phyloP scores from a whole-genome alignment of 1,284 basidiomycete genomes.

The Ceratobasidium sp. region DNA sequence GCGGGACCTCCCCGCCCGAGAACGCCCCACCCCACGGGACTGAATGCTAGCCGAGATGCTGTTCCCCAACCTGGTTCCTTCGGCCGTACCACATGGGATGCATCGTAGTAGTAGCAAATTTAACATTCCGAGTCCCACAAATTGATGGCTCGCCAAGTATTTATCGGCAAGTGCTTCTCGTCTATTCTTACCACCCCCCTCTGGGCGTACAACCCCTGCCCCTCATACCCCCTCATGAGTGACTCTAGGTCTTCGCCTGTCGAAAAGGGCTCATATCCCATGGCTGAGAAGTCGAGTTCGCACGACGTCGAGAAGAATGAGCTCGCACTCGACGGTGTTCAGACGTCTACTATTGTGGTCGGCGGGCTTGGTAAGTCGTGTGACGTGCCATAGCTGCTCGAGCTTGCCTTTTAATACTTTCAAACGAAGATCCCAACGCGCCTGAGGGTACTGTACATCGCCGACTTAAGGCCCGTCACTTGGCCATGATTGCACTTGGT shows the following conservation, averaged over 20 bases:
- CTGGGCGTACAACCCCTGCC: neutral
- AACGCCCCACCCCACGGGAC: conserved; percentile 2
- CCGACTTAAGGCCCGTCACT: conserved; percentile 46
- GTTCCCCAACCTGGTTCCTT: neutral
- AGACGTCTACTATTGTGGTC: conserved; percentile 25
- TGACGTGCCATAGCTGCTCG: neutral
- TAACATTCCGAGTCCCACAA: conserved; percentile 3
- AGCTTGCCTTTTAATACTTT: neutral
- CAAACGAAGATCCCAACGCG: conserved; percentile 4
- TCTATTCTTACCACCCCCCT: conserved; percentile 20
- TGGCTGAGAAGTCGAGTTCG: conserved; percentile 10
- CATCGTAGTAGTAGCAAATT: conserved; percentile 24
- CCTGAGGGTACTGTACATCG: conserved; percentile 23
- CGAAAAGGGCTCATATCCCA: neutral
- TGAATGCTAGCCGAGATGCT: conserved; percentile 18
- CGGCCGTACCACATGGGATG: conserved; percentile 21
- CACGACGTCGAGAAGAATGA: conserved; percentile 28
- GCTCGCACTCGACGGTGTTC: conserved; percentile 12
- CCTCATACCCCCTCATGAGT: conserved; percentile 5
- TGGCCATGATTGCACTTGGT: conserved; percentile 58
- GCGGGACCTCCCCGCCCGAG: neutral
- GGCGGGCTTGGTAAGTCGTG: conserved; percentile 23
- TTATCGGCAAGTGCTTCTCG: conserved; percentile 18
- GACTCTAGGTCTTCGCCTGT: conserved; percentile 5
- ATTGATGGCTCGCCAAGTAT: conserved; percentile 5